Conservation (phyloP, 768 basidiomycete species). For the Podaxis pistillaris region DNA sequence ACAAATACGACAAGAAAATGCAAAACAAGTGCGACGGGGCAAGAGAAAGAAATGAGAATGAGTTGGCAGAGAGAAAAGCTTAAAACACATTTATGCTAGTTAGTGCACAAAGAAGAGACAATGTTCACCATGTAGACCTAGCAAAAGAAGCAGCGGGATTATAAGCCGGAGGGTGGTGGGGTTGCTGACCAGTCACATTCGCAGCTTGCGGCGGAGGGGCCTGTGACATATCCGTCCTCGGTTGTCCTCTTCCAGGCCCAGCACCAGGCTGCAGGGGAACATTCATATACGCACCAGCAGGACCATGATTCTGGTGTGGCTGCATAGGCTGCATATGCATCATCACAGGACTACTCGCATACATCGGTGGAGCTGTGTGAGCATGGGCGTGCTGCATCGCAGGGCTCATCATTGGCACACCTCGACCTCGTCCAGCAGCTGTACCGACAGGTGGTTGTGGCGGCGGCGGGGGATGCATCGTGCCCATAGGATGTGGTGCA, state of each 20-base stretch:
- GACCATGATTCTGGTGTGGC: conserved; percentile 39
- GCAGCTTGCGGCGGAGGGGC: conserved; percentile 33
- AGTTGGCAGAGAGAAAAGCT: conserved; percentile 36
- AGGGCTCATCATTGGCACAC: conserved; percentile 69
- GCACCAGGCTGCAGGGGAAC: not conserved
- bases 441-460: conserved; percentile 36
- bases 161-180: conserved; percentile 9
- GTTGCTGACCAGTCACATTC: conserved; percentile 32
- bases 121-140: conserved; percentile 50
- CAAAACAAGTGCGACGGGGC: conserved; percentile 21
- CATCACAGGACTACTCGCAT: conserved; percentile 65
- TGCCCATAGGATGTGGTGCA: conserved; percentile 15
- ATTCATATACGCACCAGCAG: conserved; percentile 36
- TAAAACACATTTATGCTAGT: conserved; percentile 25
- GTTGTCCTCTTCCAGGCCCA: conserved; percentile 48
- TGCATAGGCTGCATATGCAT: conserved; percentile 56
- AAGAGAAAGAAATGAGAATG: conserved; percentile 29
- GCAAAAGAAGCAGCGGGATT: conserved; percentile 32
- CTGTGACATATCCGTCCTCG: conserved; percentile 40
- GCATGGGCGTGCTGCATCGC: conserved; percentile 56
- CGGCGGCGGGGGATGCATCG: conserved; percentile 48
- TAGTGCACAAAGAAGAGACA: conserved; percentile 17
- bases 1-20: conserved; percentile 30
- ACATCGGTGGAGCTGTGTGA: conserved; percentile 58
- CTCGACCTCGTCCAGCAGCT: conserved; percentile 42